These are phyloP conservation scores for Paramecium primaurelia DNA, from an alignment of 73 alveolate species.

Conservation along the genomic window DNA sequence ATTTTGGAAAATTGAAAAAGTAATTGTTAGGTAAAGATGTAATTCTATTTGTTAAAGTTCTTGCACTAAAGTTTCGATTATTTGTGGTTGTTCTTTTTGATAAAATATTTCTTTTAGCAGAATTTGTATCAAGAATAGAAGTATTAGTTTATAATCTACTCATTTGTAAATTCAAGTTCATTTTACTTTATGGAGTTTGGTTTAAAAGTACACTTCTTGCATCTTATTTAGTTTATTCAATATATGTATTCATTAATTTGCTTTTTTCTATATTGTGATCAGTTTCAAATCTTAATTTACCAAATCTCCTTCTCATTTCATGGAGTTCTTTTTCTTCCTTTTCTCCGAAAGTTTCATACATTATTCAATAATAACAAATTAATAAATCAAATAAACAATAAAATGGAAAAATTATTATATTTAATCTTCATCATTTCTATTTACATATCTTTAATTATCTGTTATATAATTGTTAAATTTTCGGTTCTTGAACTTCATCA, in stretches of 20 bases:
- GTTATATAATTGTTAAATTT: not conserved
- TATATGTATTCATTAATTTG: not conserved
- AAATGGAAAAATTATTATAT: not conserved
- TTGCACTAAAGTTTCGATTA: not conserved
- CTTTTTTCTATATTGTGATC: not conserved
- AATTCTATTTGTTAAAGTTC: not conserved
- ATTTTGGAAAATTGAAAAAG: conserved; percentile 2
- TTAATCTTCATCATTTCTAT: conserved; percentile 29
- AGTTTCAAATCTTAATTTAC: not conserved
- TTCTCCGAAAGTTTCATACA: not conserved
- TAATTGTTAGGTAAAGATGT: not conserved
- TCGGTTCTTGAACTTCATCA: conserved; percentile 35
- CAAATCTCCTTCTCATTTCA: conserved; percentile 7
- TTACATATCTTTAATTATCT: conserved; percentile 25
- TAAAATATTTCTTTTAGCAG: not conserved
- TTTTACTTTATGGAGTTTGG: not conserved
- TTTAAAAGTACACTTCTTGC: not conserved
- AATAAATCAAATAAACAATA: not conserved
- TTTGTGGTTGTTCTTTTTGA: not conserved
- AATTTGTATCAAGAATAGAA: not conserved
- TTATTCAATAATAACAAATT: not conserved
- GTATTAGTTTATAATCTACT: not conserved
- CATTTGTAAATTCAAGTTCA: not conserved
- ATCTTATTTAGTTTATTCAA: not conserved
- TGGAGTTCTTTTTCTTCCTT: conserved; percentile 3